Base-by-base conservation (phyloP, 2,329 filamentous ascomycete genomes). In the Colletotrichum echinochloae region DNA sequence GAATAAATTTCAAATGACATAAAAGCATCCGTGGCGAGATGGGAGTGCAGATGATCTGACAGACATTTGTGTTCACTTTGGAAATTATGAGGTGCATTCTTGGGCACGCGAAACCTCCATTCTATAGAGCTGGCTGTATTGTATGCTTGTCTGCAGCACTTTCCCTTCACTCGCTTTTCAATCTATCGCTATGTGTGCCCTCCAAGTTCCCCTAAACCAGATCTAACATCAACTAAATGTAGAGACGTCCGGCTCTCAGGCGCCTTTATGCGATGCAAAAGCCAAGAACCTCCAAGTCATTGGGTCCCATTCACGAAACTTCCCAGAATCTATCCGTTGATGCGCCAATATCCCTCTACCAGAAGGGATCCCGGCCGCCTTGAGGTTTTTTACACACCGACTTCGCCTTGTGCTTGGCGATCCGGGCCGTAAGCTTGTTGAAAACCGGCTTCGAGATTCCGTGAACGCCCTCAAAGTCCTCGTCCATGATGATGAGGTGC, bases 381-480 rank as follows among this genome's bases (percentile, higher is more conserved):
- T 9, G 44, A 33, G 35, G 6, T 37, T 68, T 59, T 39, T 54
- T 59, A 7, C 18, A 46, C 28, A 23, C 12, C 5, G 35, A 14
- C 14, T 46, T 46, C 41, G 8, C 20, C 41, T 39, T 67, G 30
- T 48, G 37, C 9, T 39, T 49, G n/a, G 20, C 46, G 3, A 71
- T 66, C 9, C 18, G 35, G 9, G 68, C 46, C 18, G 52, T 30
- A 30, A 71, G 68, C n/a, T 37, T 48, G 37, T 68, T 67, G 64
- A 68, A 71, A 7, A 46, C 37, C 3, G 68, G 41, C 30, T 68
- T 71, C 3, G 68, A 52, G 11, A 68, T 68, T 30, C 59, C 64
- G 12, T 30, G 28, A n/a, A 63, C 14, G 46, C 61, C 54, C 23
- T 33, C 65, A 33, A 51, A 46, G 33, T 35, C 54, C 3, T 49